Conservation (phyloP, 192 early-diverging fungal genomes). For the Jimgerdemannia flammicorona region DNA sequence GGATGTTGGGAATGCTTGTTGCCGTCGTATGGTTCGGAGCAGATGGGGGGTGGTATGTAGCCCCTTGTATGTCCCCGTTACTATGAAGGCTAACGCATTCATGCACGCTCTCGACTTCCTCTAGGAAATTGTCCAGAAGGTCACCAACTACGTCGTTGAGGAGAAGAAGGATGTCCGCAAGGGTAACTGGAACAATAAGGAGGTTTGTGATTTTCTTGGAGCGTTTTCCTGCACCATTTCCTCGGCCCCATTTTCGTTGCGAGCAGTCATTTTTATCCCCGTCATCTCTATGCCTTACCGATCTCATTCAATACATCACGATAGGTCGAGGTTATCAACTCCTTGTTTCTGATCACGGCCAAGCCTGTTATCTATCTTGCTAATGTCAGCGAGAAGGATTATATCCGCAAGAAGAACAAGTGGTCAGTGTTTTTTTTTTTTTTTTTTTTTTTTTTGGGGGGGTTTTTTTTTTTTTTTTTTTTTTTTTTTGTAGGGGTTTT, state of each 20-base stretch:
- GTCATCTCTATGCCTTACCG: no score
- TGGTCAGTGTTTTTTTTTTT: constrained; percentile 42
- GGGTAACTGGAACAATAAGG: constrained; percentile 88
- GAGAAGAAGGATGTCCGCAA: constrained; percentile 85
- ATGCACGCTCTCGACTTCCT: no score
- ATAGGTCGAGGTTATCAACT: constrained; percentile 77
- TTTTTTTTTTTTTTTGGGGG: no score
- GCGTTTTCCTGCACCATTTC: not conserved
- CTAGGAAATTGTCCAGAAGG: constrained; percentile 57
- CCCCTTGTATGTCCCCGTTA: no score
- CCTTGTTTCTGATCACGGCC: constrained; percentile 82
- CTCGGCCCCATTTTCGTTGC: not conserved
- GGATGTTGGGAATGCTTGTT: no score
- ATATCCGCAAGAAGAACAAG: constrained; percentile 93
- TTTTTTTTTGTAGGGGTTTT: no score
- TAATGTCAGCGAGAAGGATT: constrained; percentile 90
- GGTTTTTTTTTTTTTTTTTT: no score
- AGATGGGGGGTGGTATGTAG: no score
- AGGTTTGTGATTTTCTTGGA: constrained; percentile 51
- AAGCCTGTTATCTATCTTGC: constrained; percentile 95
- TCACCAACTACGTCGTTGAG: constrained; percentile 72
- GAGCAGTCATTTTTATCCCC: no score
- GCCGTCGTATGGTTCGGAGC: no score
- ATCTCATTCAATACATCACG: not conserved
- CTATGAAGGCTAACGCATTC: no score